Evolutionary conservation across 2,329 filamentous ascomycete genomes (phyloP).

Genomic region (Emydomyces testavorans): DNA sequence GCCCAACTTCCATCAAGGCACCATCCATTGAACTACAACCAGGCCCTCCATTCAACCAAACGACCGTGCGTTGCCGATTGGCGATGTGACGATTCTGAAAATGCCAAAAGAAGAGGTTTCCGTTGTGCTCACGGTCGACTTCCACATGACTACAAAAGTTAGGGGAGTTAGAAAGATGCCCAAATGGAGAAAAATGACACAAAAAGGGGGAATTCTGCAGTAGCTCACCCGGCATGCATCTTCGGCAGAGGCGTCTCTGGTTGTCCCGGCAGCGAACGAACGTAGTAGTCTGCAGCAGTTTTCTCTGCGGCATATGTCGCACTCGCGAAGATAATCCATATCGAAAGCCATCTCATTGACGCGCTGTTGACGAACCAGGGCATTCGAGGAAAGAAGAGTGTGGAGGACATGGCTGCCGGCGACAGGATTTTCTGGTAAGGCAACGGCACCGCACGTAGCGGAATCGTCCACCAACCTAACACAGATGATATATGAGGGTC

Average conservation of each 20-base stretch:
- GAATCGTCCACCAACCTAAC: not conserved
- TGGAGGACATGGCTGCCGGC: slow-evolving; percentile 3
- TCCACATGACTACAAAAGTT: slow-evolving; percentile 64
- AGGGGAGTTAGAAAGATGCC: slow-evolving; percentile 15
- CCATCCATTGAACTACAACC: slow-evolving; percentile 97
- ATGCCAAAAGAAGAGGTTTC: slow-evolving; percentile 98
- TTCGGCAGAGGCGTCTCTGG: slow-evolving; percentile 70
- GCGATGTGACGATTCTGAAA: slow-evolving; percentile 93
- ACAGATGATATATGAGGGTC: not conserved
- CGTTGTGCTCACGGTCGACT: slow-evolving; percentile 70
- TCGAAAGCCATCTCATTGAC: slow-evolving; percentile 5
- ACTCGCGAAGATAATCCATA: slow-evolving; percentile 9
- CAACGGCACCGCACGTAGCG: not conserved
- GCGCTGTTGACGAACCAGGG: not conserved
- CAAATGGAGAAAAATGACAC: too few species aligned
- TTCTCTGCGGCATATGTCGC: slow-evolving; percentile 12
- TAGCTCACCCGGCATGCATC: slow-evolving; percentile 90
- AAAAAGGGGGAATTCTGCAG: not conserved
- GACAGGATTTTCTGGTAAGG: not conserved
- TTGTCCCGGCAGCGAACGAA: slow-evolving; percentile 71
- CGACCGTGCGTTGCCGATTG: slow-evolving; percentile 75
- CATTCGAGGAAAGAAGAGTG: not conserved
- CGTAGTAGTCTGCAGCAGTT: slow-evolving; percentile 72
- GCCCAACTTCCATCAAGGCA: slow-evolving; percentile 89
- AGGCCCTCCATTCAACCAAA: slow-evolving; percentile 95